Base-by-base conservation (phyloP, 2,329 filamentous ascomycete genomes). In the Didymosphaeria variabile region DNA sequence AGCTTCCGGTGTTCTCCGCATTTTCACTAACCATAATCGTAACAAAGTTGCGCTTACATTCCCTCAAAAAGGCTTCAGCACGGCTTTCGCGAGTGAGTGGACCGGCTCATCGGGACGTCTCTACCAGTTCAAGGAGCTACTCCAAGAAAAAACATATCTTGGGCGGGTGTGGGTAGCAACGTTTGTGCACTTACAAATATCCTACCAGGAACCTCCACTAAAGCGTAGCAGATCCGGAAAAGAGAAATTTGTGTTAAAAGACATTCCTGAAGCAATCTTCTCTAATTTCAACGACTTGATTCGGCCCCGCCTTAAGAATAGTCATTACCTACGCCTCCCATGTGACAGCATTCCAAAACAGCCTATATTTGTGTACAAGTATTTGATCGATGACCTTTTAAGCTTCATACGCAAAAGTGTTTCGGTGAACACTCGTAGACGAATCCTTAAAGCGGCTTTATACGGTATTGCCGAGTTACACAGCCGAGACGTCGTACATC, bases 391-490 rank as follows among this genome's bases (percentile, higher is more conserved):
- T 36, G 66, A 75, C 29, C 57, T 75, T 3, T 15, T 72, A 17
- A 63, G 34, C 38, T 62, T 73, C 3, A 60, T 70, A 10, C 46
- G 46, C 40, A 65, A 60, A 6, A 12, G 60, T 2, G 55, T 71
- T 9, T 46, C 70, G 13, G 12, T 70, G 51, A 36, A 57, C 58
- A 59, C 57, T 60, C 47, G 53, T 19, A 69, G 67, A 55, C 31
- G 71, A 49, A 69, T 74, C n/a, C 62, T 75, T 0, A 73, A 72
- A 52, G 66, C 57, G 17, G 65, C 45, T 62, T 52, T 74, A 26
- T 53, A 53, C 58, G 72, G 70, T 13, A 63, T 76, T 32, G 64
- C 58, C 9, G 69, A 74, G 9, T 23, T 76, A 44, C 70, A 76
- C 42, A 53, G 53, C 52, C 60, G 47, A 47, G 72, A 75, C 49